Percentiles rank a stretch among this genome's conserved stretches.
Evolutionary conservation across 2,329 filamentous ascomycete genomes (phyloP).

Genomic region (Penicillium sp.): DNA sequence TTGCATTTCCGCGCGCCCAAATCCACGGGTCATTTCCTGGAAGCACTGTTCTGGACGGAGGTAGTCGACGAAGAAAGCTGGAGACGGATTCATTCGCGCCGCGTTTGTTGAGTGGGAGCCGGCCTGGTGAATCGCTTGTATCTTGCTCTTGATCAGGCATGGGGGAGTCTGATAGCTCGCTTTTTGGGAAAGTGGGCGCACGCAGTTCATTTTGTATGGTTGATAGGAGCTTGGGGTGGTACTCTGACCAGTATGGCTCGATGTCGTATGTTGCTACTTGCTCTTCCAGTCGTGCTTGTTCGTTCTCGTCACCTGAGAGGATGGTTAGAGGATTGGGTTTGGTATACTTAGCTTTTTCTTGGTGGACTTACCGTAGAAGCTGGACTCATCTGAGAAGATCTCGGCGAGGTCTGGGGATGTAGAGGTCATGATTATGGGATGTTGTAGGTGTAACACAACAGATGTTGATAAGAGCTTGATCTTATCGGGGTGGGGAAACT

Average conservation of each 20-base stretch:
- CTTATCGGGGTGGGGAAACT: neutral
- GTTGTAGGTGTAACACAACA: neutral
- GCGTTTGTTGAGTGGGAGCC: slow-evolving; percentile 12
- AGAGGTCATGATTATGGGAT: neutral
- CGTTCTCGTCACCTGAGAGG: slow-evolving; percentile 57
- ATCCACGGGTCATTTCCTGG: slow-evolving; percentile 64
- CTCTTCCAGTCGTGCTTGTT: slow-evolving; percentile 50
- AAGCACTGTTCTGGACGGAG: slow-evolving; percentile 62
- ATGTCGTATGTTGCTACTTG: slow-evolving; percentile 55
- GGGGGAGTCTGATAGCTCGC: neutral
- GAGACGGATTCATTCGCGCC: slow-evolving; percentile 59
- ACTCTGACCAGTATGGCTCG: slow-evolving; percentile 50
- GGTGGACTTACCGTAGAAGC: slow-evolving; percentile 42
- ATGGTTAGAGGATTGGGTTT: slow-evolving; percentile 1
- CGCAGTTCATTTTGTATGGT: slow-evolving; percentile 30
- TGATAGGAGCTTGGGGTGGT: slow-evolving; percentile 31
- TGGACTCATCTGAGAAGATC: slow-evolving; percentile 46
- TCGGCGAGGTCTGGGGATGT: slow-evolving; percentile 14
- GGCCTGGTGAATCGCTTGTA: neutral
- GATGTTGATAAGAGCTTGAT: neutral
- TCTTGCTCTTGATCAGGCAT: neutral
- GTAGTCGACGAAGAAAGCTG: slow-evolving; percentile 68
- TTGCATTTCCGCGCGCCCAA: slow-evolving; percentile 65
- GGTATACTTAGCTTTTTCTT: neutral
- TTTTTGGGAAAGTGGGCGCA: neutral